A percentile compares a stretch with the other conserved stretches of the same genome.
phyloP scores from a whole-genome alignment of 2,329 filamentous ascomycete genomes.

The Lasiodiplodia theobromae region DNA sequence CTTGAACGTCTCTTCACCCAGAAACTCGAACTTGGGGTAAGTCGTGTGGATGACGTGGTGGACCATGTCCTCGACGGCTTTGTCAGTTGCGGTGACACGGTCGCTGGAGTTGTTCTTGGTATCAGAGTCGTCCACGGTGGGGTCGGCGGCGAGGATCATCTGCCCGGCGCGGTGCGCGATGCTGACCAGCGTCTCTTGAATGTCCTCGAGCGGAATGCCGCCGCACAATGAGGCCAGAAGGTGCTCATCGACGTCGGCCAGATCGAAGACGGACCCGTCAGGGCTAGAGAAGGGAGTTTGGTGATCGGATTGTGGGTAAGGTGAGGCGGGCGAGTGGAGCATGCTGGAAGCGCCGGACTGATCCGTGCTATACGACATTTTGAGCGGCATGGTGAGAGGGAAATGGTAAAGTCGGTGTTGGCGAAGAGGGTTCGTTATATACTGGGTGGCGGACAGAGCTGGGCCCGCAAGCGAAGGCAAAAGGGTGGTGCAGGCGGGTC shows the following conservation, averaged over 20 bases:
- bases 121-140: slow-evolving; percentile 36
- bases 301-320: not conserved
- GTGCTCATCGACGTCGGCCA: slow-evolving; percentile 13
- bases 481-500: not conserved
- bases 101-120: slow-evolving; percentile 55
- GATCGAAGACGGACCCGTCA: slow-evolving; percentile 14
- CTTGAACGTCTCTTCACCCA: slow-evolving; percentile 48
- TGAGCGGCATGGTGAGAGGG: not conserved
- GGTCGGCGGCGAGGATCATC: slow-evolving; percentile 45
- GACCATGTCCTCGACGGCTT: slow-evolving; percentile 61
- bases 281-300: slow-evolving; percentile 14
- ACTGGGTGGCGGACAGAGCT: not conserved
- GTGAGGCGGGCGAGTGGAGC: slow-evolving; percentile 3
- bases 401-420: not conserved
- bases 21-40: slow-evolving; percentile 55
- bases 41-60: slow-evolving; percentile 49
- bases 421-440: not conserved
- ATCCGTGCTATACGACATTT: slow-evolving; percentile 14
- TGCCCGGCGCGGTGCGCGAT: slow-evolving; percentile 41
- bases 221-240: slow-evolving; percentile 17
- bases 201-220: slow-evolving; percentile 3
- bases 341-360: slow-evolving; percentile 13
- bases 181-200: slow-evolving; percentile 8
- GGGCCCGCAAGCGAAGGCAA: not conserved
- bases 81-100: slow-evolving; percentile 63